phyloP scores from a whole-genome alignment of 2,329 filamentous ascomycete genomes.

The Ophiosphaerella narmari region DNA sequence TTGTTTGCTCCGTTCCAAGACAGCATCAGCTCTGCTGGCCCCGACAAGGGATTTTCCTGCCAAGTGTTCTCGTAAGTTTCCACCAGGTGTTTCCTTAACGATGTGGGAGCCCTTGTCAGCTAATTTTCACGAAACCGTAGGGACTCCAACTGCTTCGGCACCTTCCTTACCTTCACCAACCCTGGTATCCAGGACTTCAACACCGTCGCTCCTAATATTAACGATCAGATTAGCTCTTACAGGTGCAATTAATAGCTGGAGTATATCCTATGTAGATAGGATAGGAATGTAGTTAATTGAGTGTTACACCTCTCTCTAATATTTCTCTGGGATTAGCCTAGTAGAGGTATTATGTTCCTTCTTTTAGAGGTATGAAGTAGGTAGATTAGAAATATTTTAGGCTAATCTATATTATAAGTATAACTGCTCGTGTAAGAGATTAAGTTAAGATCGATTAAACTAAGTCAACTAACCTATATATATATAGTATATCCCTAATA shows the following conservation, averaged over 20 bases:
- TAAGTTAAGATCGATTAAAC: too few relatives aligned
- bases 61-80: constrained; percentile 2
- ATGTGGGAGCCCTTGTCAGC: neutral
- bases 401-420: too few relatives aligned
- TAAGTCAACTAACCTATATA: too few relatives aligned
- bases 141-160: constrained; percentile 1
- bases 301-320: too few relatives aligned
- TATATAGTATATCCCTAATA: too few relatives aligned
- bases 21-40: constrained; percentile 5
- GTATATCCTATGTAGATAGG: too few relatives aligned
- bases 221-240: constrained; percentile 7
- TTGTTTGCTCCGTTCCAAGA: constrained; percentile 1
- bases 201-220: constrained; percentile 1
- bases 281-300: too few relatives aligned
- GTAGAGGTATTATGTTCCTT: too few relatives aligned
- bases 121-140: neutral
- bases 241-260: constrained; percentile 3
- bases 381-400: too few relatives aligned
- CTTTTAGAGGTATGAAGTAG: too few relatives aligned
- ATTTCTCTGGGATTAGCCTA: too few relatives aligned
- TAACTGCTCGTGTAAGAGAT: too few relatives aligned
- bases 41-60: constrained; percentile 4
- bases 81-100: neutral
- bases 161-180: neutral
- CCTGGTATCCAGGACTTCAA: constrained; percentile 3